Evolutionary conservation across 352 stramenopile species (phyloP), one percentile per base, ranked within the genome.

Genomic region (Halophytophthora polymorphica): DNA sequence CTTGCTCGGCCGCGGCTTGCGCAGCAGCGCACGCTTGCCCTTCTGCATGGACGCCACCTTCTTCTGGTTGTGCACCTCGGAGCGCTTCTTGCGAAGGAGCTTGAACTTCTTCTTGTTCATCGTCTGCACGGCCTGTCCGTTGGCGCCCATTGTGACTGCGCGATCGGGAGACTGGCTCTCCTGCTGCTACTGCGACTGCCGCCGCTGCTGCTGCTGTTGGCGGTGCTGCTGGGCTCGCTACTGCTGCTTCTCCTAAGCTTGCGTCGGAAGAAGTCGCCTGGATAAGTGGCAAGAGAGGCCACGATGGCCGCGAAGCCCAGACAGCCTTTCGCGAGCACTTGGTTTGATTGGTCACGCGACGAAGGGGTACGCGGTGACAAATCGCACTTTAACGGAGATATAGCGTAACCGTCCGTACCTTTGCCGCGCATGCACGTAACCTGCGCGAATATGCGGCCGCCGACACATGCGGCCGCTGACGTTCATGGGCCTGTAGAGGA

Each of bases 101-200:
- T 94, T 94, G 31, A 91, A 64, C 71, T 94, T 94, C 72, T 80
- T 91, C 65, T 88, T 88, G 78, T 94, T 94, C 64, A 83, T 84
- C 5, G 67, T 72, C 56, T 84, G 80, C 50, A 83, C 75, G 65
- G 83, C 79, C 50, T 87, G 73, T 6, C 71, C 67, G 58, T 83
- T 86, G 42, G 60, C 62, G 23, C 63, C 74, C 64, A 82, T 82
- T 35, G 50, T 46, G 39, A 10, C 39, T 29, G 19, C 10, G n/a
- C 1, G 17, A 13, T 14, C 21, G 48, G 15, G 22, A 18, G 4
- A 17, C n/a, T n/a, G n/a, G n/a, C n/a, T n/a, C n/a, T n/a, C n/a
- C n/a, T n/a, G n/a, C n/a, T n/a, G n/a, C n/a, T n/a, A n/a, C n/a
- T n/a, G n/a, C 19, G 46, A 23, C 34, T 53, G 19, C 33, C 46